Percentiles rank a stretch among this genome's conserved stretches.
Evolutionary conservation across 2,329 filamentous ascomycete genomes (phyloP).

Genomic region (Aspergillus hiratsukae): DNA sequence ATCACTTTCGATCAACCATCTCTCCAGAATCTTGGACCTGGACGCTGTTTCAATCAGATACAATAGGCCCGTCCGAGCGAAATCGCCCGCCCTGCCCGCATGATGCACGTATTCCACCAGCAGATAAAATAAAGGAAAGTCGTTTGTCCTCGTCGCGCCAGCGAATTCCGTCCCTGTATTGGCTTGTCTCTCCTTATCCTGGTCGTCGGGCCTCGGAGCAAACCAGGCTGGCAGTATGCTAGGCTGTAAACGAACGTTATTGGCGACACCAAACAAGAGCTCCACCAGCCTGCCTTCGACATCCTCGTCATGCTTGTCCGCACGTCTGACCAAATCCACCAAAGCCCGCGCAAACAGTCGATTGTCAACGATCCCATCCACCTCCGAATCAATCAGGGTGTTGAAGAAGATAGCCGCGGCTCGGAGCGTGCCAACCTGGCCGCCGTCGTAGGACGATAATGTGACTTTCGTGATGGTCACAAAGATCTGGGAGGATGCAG

Average conservation of each 20-base stretch:
- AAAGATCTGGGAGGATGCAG: slow-evolving; percentile 81
- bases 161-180: slow-evolving; percentile 65
- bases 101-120: slow-evolving; percentile 96
- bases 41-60: slow-evolving; percentile 95
- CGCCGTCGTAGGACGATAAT: slow-evolving; percentile 75
- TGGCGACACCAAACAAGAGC: slow-evolving; percentile 90
- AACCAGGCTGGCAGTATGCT: slow-evolving; percentile 90
- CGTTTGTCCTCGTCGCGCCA: slow-evolving; percentile 79
- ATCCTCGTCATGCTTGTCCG: slow-evolving; percentile 63
- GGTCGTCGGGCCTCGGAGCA: slow-evolving; percentile 51
- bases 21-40: slow-evolving; percentile 74
- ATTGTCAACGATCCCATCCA: slow-evolving; percentile 89
- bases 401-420: slow-evolving; percentile 84
- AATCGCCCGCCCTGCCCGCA: slow-evolving; percentile 90
- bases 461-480: slow-evolving; percentile 86
- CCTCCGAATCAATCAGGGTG: slow-evolving; percentile 90
- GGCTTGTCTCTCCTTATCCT: slow-evolving; percentile 37
- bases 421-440: slow-evolving; percentile 59
- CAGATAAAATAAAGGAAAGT: slow-evolving; percentile 94
- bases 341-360: slow-evolving; percentile 79
- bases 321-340: slow-evolving; percentile 78
- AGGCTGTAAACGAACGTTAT: slow-evolving; percentile 88
- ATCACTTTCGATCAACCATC: slow-evolving; percentile 97
- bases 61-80: slow-evolving; percentile 85
- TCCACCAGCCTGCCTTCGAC: slow-evolving; percentile 88